Evolutionary conservation across 768 basidiomycete species (phyloP), one percentile per base, ranked within the genome.

Genomic region (Fomitopsis pulvina): DNA sequence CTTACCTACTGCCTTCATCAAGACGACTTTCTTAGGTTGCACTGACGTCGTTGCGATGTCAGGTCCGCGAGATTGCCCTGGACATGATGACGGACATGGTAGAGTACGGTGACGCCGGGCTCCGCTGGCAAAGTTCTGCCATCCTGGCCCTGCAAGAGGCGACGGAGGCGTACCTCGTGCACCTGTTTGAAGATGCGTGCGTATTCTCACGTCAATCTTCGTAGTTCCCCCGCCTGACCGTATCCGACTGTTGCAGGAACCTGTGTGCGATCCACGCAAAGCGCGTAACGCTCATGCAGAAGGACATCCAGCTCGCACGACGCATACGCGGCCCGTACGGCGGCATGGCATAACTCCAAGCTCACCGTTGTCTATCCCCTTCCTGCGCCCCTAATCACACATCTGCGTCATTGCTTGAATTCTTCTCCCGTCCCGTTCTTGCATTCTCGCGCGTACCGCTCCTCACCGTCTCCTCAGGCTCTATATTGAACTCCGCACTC

Each of bases 161-260:
- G 11, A 92, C 93, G 21, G 93, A 96, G 66, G 92, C 93, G 12
- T 96, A 80, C 60, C 74, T 98, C 16, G 91, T 99, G 18, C 94
- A 98, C 69, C 70, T 98, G 39, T 98, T 99, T 55, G 96, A 99
- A 69, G 96, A 99, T 69, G 92, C 95, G 91, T 97, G 67, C 73
- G 93, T 89, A 46, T 41, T 18, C 26, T 3, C n/a, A n/a, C n/a
- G n/a, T n/a, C n/a, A n/a, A n/a, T n/a, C n/a, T n/a, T n/a, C n/a
- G n/a, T n/a, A n/a, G n/a, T n/a, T n/a, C n/a, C n/a, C n/a, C n/a
- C n/a, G n/a, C 34, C 32, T 41, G 51, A 28, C 48, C 26, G 26
- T n/a, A n/a, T n/a, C n/a, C n/a, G n/a, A n/a, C 9, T 41, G 12
- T 45, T 52, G 20, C 53, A 96, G 93, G 38, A 96, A 97, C 65